Evolutionary conservation across 176 grass and related monocot genomes (phyloP).

Genomic region (Triticum turgidum): DNA sequence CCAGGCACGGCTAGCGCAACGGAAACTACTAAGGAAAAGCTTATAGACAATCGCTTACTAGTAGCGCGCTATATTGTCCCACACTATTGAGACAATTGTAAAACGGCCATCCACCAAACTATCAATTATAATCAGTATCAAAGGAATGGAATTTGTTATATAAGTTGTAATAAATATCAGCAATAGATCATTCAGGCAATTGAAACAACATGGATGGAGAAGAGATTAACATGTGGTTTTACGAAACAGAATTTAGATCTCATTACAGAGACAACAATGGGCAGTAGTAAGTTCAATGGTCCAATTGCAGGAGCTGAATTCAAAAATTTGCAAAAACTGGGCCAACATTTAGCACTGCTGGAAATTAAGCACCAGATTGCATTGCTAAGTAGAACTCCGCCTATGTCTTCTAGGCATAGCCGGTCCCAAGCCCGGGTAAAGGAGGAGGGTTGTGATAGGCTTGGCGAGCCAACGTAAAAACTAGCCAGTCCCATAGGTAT

Average conservation of each 20-base stretch:
- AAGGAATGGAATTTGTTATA: not conserved
- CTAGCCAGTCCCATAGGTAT: too few species aligned
- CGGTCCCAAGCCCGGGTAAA: too few species aligned
- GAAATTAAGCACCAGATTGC: not conserved
- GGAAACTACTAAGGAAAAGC: too few species aligned
- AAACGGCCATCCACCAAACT: too few species aligned
- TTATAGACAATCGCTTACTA: too few species aligned
- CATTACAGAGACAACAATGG: not conserved
- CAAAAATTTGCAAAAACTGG: not conserved
- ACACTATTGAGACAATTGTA: too few species aligned
- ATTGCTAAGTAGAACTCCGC: not conserved
- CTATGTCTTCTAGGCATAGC: too few species aligned
- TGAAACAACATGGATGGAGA: conserved; percentile 29
- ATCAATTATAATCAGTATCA: not conserved
- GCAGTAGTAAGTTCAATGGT: too few species aligned
- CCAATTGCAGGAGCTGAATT: not conserved
- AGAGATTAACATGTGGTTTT: conserved; percentile 28
- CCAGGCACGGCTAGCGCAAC: too few species aligned
- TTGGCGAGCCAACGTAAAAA: too few species aligned
- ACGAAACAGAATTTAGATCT: conserved; percentile 29
- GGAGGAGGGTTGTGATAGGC: too few species aligned
- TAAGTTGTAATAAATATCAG: conserved; percentile 20
- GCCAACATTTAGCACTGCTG: not conserved
- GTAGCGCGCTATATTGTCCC: too few species aligned
- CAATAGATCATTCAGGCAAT: conserved; percentile 43